Conservation (phyloP, 2,329 filamentous ascomycete species). For the Microsporum canis region DNA sequence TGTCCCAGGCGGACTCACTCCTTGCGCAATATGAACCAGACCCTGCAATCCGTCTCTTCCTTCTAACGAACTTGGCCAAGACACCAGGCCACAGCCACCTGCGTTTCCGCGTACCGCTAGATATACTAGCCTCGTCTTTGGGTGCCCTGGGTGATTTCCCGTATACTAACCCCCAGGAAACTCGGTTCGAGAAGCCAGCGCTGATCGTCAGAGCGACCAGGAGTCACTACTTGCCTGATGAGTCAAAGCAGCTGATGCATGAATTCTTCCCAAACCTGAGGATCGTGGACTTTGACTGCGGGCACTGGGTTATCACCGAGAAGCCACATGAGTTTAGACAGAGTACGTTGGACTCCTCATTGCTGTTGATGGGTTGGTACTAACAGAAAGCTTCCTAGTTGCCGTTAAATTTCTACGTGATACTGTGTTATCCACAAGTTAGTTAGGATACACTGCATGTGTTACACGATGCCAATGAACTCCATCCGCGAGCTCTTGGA, state of each 20-base stretch:
- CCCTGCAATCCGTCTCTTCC: conserved; percentile 56
- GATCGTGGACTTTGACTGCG: conserved; percentile 23
- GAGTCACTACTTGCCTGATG: conserved; percentile 18
- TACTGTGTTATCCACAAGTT: neutral
- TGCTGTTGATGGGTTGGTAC: neutral
- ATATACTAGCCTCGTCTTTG: conserved; percentile 52
- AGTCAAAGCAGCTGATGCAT: conserved; percentile 42
- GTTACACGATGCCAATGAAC: neutral
- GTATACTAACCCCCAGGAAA: conserved; percentile 40
- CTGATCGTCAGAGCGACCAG: conserved; percentile 17
- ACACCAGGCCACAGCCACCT: conserved; percentile 23
- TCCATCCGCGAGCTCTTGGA: too few species aligned
- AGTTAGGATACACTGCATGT: neutral
- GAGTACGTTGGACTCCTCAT: conserved; percentile 5
- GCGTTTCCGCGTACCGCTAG: conserved; percentile 62
- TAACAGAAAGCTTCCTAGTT: neutral
- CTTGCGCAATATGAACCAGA: conserved; percentile 54
- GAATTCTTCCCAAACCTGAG: conserved; percentile 25
- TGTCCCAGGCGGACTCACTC: conserved; percentile 62
- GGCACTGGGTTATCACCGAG: conserved; percentile 28
- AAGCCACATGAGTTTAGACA: conserved; percentile 21
- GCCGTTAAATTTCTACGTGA: neutral
- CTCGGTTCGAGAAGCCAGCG: conserved; percentile 11
- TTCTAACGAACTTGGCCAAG: conserved; percentile 60
- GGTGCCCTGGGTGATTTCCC: conserved; percentile 73